phyloP scores from a whole-genome alignment of 2,329 filamentous ascomycete genomes.

The Lachnum nothofagi region DNA sequence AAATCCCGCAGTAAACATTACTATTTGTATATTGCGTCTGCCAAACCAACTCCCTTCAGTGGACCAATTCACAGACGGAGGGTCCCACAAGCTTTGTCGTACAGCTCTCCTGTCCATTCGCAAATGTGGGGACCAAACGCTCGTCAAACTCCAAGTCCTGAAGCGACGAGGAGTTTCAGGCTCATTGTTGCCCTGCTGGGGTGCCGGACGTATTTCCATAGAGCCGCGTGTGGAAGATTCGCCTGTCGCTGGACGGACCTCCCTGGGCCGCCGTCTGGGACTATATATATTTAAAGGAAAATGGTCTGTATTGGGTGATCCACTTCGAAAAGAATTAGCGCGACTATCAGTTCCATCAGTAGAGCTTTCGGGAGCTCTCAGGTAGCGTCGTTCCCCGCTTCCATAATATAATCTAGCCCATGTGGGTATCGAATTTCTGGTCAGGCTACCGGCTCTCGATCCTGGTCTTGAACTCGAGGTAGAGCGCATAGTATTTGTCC shows the following conservation, averaged over 20 bases:
- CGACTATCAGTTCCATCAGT: slow-evolving; percentile 39
- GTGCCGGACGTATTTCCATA: slow-evolving; percentile 42
- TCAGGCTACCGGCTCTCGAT: slow-evolving; percentile 41
- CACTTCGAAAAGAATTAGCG: slow-evolving; percentile 41
- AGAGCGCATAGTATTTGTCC: slow-evolving; percentile 32
- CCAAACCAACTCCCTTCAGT: slow-evolving; percentile 56
- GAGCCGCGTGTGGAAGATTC: slow-evolving; percentile 34
- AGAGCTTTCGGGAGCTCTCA: slow-evolving; percentile 36
- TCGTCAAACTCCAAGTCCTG: slow-evolving; percentile 51
- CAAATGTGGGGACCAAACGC: slow-evolving; percentile 71
- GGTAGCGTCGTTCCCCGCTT: slow-evolving; percentile 53
- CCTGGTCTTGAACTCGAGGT: slow-evolving; percentile 40
- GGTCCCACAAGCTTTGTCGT: slow-evolving; percentile 62
- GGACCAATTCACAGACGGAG: slow-evolving; percentile 64
- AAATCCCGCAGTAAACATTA: slow-evolving; percentile 72
- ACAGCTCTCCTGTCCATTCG: slow-evolving; percentile 56
- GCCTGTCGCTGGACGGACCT: slow-evolving; percentile 30
- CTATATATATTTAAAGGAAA: slow-evolving; percentile 43
- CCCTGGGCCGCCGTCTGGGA: slow-evolving; percentile 42
- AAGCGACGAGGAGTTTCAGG: slow-evolving; percentile 18
- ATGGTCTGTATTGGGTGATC: slow-evolving; percentile 47
- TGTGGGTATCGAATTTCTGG: slow-evolving; percentile 39
- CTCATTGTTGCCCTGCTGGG: slow-evolving; percentile 13
- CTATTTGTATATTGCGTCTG: slow-evolving; percentile 67
- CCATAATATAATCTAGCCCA: slow-evolving; percentile 64